Evolutionary conservation across 169 alveolate species (phyloP), one percentile per base, ranked within the genome.

Genomic region (Eimeria maxima): DNA sequence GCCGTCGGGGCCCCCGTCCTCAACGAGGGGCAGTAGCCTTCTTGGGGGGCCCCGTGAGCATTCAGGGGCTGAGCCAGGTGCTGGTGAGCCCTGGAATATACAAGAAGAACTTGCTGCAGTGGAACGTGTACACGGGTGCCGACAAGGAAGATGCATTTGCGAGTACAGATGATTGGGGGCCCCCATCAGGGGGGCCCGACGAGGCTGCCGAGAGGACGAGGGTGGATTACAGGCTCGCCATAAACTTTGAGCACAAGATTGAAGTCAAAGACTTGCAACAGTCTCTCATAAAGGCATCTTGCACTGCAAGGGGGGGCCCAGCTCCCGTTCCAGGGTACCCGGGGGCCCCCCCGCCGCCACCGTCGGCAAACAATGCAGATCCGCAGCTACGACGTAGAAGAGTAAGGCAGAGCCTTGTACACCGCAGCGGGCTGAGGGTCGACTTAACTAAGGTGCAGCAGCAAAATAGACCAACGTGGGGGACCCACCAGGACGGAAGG

Each of bases 81-180:
- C 88, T 78, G 88, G 29, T 14, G 33, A 78, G 65, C 45, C 88
- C 88, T 16, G 88, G 88, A 38, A 29, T 78, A 16, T 78, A 78
- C 63, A 78, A 78, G 88, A 29, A 45, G 88, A 45, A 38, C 63
- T 38, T 78, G 88, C 65, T 78, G 88, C 88, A 78, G 88, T 78
- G 88, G 88, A 78, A 78, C 44, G 88, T 78, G 22, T 78, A 78
- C 63, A 38, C 88, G 6, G 88, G 88, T 7, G 88, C 88, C 4
- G 88, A 78, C 63, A 78, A 78, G 44, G 88, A 78, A 16, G 88
- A 78, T 18, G 63, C 88, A 18, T 78, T 78, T 78, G 53, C 33
- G 4, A 14, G 65, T 38, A 78, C 88, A 16, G 88, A 78, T 16
- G 57, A 44, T n/a, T 42, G 18, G 57, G 65, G 88, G 67, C 18